Percentiles rank a stretch among this genome's conserved stretches.
These are phyloP conservation scores for Kluyveromyces siamensis DNA, from an alignment of 805 yeast genomes.

Conservation along the genomic window DNA sequence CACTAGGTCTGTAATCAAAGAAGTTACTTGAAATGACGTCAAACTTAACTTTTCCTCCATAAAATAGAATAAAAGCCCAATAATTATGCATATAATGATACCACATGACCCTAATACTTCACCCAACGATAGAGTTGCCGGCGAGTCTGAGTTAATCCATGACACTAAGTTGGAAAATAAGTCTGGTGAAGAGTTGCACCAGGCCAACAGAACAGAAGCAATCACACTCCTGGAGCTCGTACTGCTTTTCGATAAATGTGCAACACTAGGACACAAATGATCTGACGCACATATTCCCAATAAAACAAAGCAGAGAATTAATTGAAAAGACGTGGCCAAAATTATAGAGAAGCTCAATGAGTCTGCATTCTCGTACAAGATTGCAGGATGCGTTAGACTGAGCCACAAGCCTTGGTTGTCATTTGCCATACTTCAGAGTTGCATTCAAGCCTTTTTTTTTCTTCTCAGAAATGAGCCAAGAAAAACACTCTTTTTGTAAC, in stretches of 20 bases:
- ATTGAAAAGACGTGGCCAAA: conserved; percentile 19
- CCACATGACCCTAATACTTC: conserved; percentile 32
- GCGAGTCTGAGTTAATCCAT: conserved; percentile 23
- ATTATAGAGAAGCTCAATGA: conserved; percentile 14
- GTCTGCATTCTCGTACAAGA: conserved; percentile 15
- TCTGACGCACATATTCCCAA: conserved; percentile 30
- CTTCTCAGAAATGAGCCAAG: background rate
- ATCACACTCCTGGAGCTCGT: conserved; percentile 12
- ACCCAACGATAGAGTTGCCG: conserved; percentile 26
- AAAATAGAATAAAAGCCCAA: conserved; percentile 12
- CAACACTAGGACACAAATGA: conserved; percentile 28
- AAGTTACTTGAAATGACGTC: conserved; percentile 10
- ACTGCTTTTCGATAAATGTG: conserved; percentile 19
- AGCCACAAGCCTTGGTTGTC: conserved; percentile 1
- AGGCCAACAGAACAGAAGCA: conserved; percentile 26
- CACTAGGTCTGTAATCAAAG: conserved; percentile 19
- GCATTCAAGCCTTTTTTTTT: background rate
- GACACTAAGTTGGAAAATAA: conserved; percentile 28
- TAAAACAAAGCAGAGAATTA: conserved; percentile 21
- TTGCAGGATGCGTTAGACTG: conserved; percentile 21
- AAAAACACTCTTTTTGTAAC: background rate
- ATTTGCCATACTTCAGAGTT: background rate
- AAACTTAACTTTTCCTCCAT: conserved; percentile 9
- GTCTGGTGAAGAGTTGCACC: conserved; percentile 33
- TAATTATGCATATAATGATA: conserved; percentile 27